A percentile compares a stretch with the other conserved stretches of the same genome.
phyloP scores from a whole-genome alignment of 108 stramenopile species.

The Pseudonitzschia multiseries region DNA sequence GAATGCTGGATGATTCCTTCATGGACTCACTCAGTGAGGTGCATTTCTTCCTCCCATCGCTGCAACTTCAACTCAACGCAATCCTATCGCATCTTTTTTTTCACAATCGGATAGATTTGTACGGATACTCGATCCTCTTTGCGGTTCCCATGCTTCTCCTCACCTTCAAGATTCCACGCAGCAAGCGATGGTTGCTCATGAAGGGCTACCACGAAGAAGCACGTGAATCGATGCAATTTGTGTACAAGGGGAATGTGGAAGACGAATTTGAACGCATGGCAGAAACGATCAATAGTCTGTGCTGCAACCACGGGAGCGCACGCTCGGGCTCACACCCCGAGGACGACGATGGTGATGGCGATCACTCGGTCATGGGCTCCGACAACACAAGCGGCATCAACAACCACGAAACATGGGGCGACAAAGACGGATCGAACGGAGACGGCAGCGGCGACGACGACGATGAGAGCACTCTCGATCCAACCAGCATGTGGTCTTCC shows the following conservation, averaged over 20 bases:
- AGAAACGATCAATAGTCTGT: constrained; percentile 21
- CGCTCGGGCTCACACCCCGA: background rate
- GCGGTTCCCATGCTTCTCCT: constrained; percentile 37
- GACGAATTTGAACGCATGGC: constrained; percentile 42
- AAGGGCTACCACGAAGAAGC: constrained; percentile 43
- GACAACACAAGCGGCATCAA: background rate
- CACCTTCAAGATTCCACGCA: constrained; percentile 46
- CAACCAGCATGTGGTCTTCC: constrained; percentile 5
- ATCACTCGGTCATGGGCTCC: background rate
- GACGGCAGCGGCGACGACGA: background rate
- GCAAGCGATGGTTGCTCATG: constrained; percentile 47
- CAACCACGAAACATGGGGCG: background rate
- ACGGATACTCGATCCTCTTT: constrained; percentile 29
- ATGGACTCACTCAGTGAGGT: no score
- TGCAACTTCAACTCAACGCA: background rate
- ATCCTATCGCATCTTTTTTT: background rate
- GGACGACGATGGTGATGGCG: background rate
- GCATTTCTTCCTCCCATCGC: no score
- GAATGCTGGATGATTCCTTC: no score
- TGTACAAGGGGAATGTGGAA: constrained; percentile 40
- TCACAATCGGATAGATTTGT: constrained; percentile 10
- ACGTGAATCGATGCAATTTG: constrained; percentile 45
- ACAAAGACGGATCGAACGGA: background rate
- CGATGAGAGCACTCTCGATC: background rate
- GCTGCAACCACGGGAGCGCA: constrained; percentile 17